Evolutionary conservation across 139 green algal genomes (phyloP), one percentile per base, ranked within the genome.

Genomic region (Auxenochlorella pyrenoidosa): DNA sequence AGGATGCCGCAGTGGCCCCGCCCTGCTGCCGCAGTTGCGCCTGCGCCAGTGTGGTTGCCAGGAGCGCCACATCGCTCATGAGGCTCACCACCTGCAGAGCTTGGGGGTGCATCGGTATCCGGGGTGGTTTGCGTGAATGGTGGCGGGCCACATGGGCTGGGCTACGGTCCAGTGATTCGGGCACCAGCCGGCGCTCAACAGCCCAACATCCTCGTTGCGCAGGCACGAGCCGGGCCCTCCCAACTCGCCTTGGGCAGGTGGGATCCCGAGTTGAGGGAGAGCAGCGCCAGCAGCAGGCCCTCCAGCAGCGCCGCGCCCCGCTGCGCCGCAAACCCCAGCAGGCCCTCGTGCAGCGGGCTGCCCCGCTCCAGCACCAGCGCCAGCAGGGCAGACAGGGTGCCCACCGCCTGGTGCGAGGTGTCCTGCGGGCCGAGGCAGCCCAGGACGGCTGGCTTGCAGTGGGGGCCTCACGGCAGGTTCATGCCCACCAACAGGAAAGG

Each of bases 211-310:
- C 13, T 10, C 30, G 30, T 13, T 16, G 12, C 66, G 13, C 66
- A 38, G 32, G 15, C 12, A 28, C 22, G 16, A 73, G 26, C 30
- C 4, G 4, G 2, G 19, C 28, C n/a, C 66, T 38, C 28, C 66
- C 66, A 13, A 73, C 28, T 8, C 54, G 77, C 84, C 86, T 87
- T 90, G 47, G 86, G 86, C 41, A 90, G 68, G 59, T 70, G 34
- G 0, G 86, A 63, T 0, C 54, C 79, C 2, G 86, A 87, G 43
- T 71, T 79, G 72, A 90, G 73, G 10, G 63, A 66, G 43, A 90
- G 79, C 77, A 90, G 86, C 44, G 77, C 68, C 86, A 87, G 43
- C 66, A 90, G 66, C 77, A 87, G 26, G 6, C 86, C 86, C 47
- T 86, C 66, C 86, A 90, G 21, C 60, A 86, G 36, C 79, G 21